A percentile compares a stretch with the other conserved stretches of the same genome.
Evolutionary conservation across 345 rosid genomes (phyloP).

Genomic region (Eucalyptus sideroxylon): DNA sequence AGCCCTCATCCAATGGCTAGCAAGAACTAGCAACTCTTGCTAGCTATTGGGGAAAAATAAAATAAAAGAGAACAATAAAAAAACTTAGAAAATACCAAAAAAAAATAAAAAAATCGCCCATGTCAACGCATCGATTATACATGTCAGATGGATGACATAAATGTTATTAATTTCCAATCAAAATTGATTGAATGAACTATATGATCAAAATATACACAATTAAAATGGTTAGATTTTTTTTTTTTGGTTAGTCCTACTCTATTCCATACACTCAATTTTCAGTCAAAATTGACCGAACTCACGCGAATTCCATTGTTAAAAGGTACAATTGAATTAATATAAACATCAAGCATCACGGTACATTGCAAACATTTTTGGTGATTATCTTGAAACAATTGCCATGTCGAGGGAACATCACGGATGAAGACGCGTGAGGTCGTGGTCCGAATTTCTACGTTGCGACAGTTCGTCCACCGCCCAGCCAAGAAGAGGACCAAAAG

Average conservation of each 20-base stretch:
- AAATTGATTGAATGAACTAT: accelerated
- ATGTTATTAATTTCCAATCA: accelerated
- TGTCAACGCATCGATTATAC: accelerated
- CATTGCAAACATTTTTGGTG: too few relatives aligned
- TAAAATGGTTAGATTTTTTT: too few relatives aligned
- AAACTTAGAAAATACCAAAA: too few relatives aligned
- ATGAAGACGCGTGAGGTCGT: neutral
- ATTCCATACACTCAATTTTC: too few relatives aligned
- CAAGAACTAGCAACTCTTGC: neutral
- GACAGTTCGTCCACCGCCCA: neutral
- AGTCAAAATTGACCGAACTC: too few relatives aligned
- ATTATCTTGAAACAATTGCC: neutral
- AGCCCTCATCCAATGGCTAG: neutral
- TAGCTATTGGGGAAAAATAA: accelerated
- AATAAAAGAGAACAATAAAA: neutral
- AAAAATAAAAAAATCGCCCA: accelerated
- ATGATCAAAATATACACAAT: too few relatives aligned
- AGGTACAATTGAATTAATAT: accelerated
- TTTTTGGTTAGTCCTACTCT: too few relatives aligned
- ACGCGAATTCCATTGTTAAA: accelerated
- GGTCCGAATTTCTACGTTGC: neutral
- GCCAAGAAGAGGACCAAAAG: neutral
- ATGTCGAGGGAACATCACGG: neutral
- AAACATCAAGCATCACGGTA: too few relatives aligned
- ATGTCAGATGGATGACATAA: accelerated